Conservation (phyloP, 2,329 filamentous ascomycete genomes). For the Exutisphaerella laricina region DNA sequence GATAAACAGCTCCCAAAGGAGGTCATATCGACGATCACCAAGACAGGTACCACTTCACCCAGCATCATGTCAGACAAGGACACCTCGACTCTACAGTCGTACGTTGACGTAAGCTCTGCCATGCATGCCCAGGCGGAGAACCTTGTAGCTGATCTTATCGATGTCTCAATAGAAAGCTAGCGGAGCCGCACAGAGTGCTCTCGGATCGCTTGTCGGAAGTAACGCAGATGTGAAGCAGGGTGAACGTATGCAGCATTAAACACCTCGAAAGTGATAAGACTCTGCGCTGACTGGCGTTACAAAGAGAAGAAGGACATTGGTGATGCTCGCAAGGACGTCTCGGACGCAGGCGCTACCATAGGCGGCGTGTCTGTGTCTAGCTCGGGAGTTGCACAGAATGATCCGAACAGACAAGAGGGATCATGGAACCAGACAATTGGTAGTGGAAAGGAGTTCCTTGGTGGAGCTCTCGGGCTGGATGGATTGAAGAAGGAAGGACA, state of each 20-base stretch:
- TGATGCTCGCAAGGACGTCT: conserved; percentile 63
- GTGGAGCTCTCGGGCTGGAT: conserved; percentile 69
- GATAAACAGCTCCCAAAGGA: too few species aligned
- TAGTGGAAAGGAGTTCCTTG: conserved; percentile 73
- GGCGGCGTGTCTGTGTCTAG: conserved; percentile 65
- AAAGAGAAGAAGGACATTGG: conserved; percentile 60
- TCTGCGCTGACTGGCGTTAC: conserved; percentile 13
- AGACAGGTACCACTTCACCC: too few species aligned
- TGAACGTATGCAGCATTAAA: conserved; percentile 9
- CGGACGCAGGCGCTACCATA: conserved; percentile 68
- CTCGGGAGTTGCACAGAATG: conserved; percentile 66
- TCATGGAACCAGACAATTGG: conserved; percentile 88
- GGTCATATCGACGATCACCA: too few species aligned
- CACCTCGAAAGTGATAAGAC: too few species aligned
- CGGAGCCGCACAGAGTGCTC: conserved; percentile 64
- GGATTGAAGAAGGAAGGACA: conserved; percentile 67
- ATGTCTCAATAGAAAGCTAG: conserved; percentile 52
- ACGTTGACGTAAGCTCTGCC: conserved; percentile 44
- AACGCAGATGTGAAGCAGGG: conserved; percentile 55
- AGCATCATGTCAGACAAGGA: conserved; percentile 42
- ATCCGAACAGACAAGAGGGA: conserved; percentile 65
- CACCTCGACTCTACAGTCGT: conserved; percentile 74
- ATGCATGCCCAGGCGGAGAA: neutral
- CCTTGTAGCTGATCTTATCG: conserved; percentile 20
- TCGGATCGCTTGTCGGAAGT: conserved; percentile 70